Evolutionary conservation across 192 early-diverging fungal species (phyloP).

Genomic region (Coemansia sp.): DNA sequence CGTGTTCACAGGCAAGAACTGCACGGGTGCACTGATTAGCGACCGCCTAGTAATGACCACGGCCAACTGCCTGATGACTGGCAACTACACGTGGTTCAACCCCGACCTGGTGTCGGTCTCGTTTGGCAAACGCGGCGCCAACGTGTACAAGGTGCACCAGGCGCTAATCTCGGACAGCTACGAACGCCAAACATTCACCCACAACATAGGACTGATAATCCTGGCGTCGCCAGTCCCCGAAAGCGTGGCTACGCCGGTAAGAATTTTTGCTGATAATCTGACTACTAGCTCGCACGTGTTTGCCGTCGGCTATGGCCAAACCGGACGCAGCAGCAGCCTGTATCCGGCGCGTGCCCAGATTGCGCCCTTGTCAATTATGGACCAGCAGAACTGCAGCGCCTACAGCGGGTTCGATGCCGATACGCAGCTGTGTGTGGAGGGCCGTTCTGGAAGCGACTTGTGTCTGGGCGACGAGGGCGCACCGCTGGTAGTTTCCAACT

Average conservation of each 20-base stretch:
- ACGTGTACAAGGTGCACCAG: conserved; percentile 9
- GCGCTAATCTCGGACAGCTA: conserved; percentile 12
- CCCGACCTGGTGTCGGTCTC: conserved; percentile 13
- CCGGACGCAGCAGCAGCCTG: not conserved
- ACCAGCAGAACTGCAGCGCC: not conserved
- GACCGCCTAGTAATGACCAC: conserved; percentile 22
- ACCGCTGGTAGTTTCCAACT: conserved; percentile 12
- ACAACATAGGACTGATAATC: conserved; percentile 23
- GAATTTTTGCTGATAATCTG: conserved; percentile 1
- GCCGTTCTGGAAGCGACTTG: not conserved
- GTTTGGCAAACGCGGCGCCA: not conserved
- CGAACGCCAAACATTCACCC: not conserved
- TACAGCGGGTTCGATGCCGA: conserved; percentile 9
- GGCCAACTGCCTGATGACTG: conserved; percentile 28
- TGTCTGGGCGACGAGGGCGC: conserved; percentile 27
- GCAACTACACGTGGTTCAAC: conserved; percentile 11
- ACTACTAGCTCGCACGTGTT: not conserved
- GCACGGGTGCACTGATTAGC: conserved; percentile 20
- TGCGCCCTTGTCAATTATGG: not conserved
- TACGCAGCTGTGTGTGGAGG: conserved; percentile 18
- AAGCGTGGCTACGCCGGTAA: conserved; percentile 10
- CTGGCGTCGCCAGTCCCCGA: conserved; percentile 16
- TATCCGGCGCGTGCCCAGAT: not conserved
- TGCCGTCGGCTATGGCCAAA: conserved; percentile 14
- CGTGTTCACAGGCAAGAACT: conserved; percentile 24